These are phyloP conservation scores for Teunomyces pallodes DNA, from an alignment of 805 yeast genomes.

Conservation along the genomic window DNA sequence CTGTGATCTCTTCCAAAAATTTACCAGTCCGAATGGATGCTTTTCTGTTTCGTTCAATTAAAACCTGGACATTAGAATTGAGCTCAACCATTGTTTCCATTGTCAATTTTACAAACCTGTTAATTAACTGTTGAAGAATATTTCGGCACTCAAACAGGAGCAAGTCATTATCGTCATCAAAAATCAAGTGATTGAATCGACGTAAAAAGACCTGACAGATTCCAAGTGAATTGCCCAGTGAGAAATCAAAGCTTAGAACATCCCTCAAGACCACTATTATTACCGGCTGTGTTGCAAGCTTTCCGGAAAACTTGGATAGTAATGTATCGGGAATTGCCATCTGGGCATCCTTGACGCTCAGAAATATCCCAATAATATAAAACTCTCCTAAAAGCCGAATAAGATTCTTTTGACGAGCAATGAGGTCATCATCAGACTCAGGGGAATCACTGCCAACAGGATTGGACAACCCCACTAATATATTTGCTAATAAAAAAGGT, in stretches of 20 bases:
- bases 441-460: conserved; percentile 14
- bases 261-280: conserved; percentile 41
- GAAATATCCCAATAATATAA: conserved; percentile 54
- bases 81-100: conserved; percentile 33
- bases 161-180: conserved; percentile 14
- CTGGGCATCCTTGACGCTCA: conserved; percentile 41
- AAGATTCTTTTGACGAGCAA: conserved; percentile 44
- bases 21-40: conserved; percentile 69
- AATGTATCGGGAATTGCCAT: conserved; percentile 46
- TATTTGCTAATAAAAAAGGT: conserved; percentile 27
- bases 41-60: conserved; percentile 43
- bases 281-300: conserved; percentile 30
- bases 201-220: conserved; percentile 51
- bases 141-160: conserved; percentile 24
- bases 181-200: conserved; percentile 37
- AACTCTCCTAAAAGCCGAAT: conserved; percentile 58
- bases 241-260: conserved; percentile 25
- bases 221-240: conserved; percentile 28
- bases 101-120: conserved; percentile 42
- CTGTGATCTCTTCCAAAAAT: conserved; percentile 42
- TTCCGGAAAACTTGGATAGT: conserved; percentile 23
- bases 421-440: conserved; percentile 40
- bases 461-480: conserved; percentile 39
- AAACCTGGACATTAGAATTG: conserved; percentile 32
- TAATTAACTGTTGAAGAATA: conserved; percentile 36